A percentile compares a stretch with the other conserved stretches of the same genome.
Evolutionary conservation across 2,329 filamentous ascomycete genomes (phyloP).

Genomic region (Venturia asperata): DNA sequence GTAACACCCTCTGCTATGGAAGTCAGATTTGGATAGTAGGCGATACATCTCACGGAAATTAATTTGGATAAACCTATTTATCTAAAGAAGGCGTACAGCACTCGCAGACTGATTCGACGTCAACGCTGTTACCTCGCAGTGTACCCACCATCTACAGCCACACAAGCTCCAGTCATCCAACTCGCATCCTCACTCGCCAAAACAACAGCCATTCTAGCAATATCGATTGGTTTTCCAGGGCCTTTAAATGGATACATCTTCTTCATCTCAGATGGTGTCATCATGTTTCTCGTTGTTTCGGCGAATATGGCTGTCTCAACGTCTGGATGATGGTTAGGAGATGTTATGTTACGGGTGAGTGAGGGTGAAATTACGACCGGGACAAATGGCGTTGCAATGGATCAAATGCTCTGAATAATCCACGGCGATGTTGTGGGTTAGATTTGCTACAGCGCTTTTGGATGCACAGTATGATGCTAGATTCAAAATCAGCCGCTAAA

Average conservation of each 20-base stretch:
- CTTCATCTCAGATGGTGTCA: background rate
- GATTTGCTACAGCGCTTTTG: slow-evolving; percentile 25
- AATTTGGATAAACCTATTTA: too few relatives aligned
- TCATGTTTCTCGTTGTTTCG: background rate
- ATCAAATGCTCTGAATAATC: slow-evolving; percentile 45
- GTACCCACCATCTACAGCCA: slow-evolving; percentile 20
- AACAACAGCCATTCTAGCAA: slow-evolving; percentile 21
- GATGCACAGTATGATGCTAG: slow-evolving; percentile 11
- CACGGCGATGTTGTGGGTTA: slow-evolving; percentile 43
- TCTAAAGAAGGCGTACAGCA: too few relatives aligned
- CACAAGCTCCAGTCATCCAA: slow-evolving; percentile 21
- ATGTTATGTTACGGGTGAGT: too few relatives aligned
- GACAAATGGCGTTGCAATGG: slow-evolving; percentile 49
- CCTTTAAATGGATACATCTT: slow-evolving; percentile 21
- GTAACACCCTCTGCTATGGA: too few relatives aligned
- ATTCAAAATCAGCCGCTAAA: background rate
- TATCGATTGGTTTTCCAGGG: slow-evolving; percentile 20
- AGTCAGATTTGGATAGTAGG: too few relatives aligned
- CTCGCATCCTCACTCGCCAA: slow-evolving; percentile 21
- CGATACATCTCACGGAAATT: too few relatives aligned
- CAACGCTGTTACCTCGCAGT: slow-evolving; percentile 8
- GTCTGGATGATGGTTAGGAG: background rate
- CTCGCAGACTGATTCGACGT: too few relatives aligned
- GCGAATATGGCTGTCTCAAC: slow-evolving; percentile 1
- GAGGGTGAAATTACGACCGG: slow-evolving; percentile 38